Evolutionary conservation across 2,329 filamentous ascomycete genomes (phyloP).

Genomic region (Eutypella sp.): DNA sequence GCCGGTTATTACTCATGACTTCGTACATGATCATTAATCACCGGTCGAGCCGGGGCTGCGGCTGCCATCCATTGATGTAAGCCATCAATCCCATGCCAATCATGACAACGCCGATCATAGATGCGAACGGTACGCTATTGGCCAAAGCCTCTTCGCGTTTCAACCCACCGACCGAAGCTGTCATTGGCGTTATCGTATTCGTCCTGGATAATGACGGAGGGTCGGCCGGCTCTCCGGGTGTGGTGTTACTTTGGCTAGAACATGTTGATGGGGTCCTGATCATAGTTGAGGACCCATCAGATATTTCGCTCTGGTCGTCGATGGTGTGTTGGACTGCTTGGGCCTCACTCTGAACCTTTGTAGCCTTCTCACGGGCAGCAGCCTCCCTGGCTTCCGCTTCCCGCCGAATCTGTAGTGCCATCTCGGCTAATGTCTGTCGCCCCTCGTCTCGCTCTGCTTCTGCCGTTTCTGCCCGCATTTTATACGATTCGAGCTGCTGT

Average conservation of each 20-base stretch:
- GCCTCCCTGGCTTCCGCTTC: constrained; percentile 54
- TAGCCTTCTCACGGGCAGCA: constrained; percentile 35
- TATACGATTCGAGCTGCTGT: constrained; percentile 73
- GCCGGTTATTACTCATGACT: constrained; percentile 11
- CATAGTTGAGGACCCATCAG: constrained; percentile 13
- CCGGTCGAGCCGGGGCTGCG: constrained; percentile 28
- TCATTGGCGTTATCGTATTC: constrained; percentile 45
- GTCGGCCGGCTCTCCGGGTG: constrained; percentile 31
- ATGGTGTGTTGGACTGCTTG: constrained; percentile 20
- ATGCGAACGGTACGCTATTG: constrained; percentile 68
- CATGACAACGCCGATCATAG: constrained; percentile 76
- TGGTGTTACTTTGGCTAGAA: constrained; percentile 16
- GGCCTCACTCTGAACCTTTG: constrained; percentile 31
- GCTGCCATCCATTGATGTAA: constrained; percentile 78
- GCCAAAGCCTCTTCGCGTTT: constrained; percentile 41
- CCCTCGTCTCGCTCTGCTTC: constrained; percentile 71
- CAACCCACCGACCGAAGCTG: constrained; percentile 33
- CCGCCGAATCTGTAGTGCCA: constrained; percentile 76
- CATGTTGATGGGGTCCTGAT: constrained; percentile 18
- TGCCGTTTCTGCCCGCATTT: constrained; percentile 70
- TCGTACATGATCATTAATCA: neutral
- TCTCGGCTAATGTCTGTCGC: constrained; percentile 74
- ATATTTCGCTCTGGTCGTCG: constrained; percentile 11
- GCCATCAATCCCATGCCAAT: constrained; percentile 81
- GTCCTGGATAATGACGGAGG: constrained; percentile 41